These are phyloP conservation scores for Aspergillus leporis DNA, from an alignment of 495 filamentous ascomycete species.

Conservation along the genomic window DNA sequence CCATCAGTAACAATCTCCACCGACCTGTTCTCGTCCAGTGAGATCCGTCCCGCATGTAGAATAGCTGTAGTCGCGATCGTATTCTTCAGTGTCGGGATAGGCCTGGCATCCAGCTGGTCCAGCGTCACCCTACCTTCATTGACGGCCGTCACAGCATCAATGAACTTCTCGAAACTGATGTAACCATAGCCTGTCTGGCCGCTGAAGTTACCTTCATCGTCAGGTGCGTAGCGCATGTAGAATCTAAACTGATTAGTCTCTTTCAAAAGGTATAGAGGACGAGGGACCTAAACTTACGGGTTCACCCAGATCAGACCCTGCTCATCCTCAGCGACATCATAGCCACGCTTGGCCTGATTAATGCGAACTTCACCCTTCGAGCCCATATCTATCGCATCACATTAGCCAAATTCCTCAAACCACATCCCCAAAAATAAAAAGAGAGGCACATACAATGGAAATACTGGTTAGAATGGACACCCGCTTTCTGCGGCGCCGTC, in stretches of 20 bases:
- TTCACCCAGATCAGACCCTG: conserved; percentile 79
- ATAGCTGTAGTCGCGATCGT: conserved; percentile 92
- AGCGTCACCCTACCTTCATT: conserved; percentile 71
- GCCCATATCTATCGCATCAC: conserved; percentile 59
- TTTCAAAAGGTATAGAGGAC: background rate
- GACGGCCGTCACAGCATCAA: conserved; percentile 78
- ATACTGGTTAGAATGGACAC: conserved; percentile 93
- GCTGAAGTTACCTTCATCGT: conserved; percentile 91
- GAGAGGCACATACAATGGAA: conserved; percentile 66
- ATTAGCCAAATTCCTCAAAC: too few species aligned
- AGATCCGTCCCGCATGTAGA: conserved; percentile 78
- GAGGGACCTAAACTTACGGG: conserved; percentile 46
- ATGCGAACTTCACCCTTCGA: conserved; percentile 80
- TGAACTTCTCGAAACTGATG: conserved; percentile 93
- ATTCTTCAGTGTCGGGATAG: conserved; percentile 81
- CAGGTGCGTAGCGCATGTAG: conserved; percentile 95
- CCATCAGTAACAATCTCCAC: conserved; percentile 68
- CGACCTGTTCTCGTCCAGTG: conserved; percentile 75
- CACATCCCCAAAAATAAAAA: too few species aligned
- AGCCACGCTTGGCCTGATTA: conserved; percentile 92
- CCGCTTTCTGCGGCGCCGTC: conserved; percentile 89
- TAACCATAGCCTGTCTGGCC: conserved; percentile 94
- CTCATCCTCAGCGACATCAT: conserved; percentile 86
- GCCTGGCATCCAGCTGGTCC: conserved; percentile 73
- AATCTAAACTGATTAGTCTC: conserved; percentile 48